Evolutionary conservation across 495 filamentous ascomycete species (phyloP).

Genomic region (Penicillium robsamsonii): DNA sequence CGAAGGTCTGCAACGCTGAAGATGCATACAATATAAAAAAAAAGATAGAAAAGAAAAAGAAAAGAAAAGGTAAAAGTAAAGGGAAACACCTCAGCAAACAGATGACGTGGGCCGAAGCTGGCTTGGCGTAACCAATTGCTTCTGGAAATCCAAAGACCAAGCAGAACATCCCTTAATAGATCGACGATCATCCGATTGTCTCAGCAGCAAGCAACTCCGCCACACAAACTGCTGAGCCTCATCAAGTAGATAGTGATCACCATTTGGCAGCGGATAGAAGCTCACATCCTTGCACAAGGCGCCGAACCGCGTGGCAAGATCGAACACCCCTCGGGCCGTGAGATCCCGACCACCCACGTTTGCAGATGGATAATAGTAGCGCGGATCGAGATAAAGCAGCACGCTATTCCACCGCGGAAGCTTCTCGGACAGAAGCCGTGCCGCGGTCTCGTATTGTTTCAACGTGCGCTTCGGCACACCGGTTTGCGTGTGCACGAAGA

Average conservation of each 20-base stretch:
- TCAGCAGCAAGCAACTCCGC: constrained; percentile 17
- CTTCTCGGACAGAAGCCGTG: constrained; percentile 22
- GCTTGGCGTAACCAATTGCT: neutral
- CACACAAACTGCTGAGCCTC: constrained; percentile 27
- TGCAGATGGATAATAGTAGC: constrained; percentile 37
- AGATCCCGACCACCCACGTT: constrained; percentile 30
- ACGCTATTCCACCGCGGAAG: constrained; percentile 30
- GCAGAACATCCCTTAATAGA: constrained; percentile 6
- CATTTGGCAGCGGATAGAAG: constrained; percentile 32
- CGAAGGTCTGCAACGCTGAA: neutral
- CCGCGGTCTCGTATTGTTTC: constrained; percentile 34
- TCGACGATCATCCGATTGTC: neutral
- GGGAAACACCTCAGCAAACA: neutral
- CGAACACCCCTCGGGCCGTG: constrained; percentile 32
- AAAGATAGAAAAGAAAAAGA: neutral
- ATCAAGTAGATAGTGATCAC: constrained; percentile 27
- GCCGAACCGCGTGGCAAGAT: constrained; percentile 34
- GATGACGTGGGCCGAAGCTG: neutral
- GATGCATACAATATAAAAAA: neutral
- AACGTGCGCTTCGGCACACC: constrained; percentile 39
- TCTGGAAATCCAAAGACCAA: constrained; percentile 3
- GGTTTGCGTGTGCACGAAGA: constrained; percentile 40
- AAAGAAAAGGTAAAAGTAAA: neutral
- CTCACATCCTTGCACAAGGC: constrained; percentile 27
- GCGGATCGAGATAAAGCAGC: constrained; percentile 39